phyloP scores from a whole-genome alignment of 108 stramenopile species.

The Cyclotella cryptica region DNA sequence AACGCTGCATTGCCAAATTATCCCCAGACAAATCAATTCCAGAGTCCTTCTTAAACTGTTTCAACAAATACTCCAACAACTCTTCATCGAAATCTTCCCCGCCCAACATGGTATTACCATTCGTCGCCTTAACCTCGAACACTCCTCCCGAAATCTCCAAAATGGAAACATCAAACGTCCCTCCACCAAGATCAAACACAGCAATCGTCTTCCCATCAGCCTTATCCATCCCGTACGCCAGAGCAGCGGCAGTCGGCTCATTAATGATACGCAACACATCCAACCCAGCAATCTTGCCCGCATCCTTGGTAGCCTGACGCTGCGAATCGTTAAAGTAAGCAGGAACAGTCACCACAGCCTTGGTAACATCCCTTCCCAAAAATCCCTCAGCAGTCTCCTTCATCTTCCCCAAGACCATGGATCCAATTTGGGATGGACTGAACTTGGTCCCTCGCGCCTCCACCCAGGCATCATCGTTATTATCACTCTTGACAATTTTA shows the following conservation, averaged over 20 bases:
- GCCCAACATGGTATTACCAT: constrained; percentile 99
- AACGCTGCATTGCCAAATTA: constrained; percentile 97
- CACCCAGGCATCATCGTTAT: constrained; percentile 98
- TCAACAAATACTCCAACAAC: constrained; percentile 90
- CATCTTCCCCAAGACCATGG: constrained; percentile 99
- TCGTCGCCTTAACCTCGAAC: constrained; percentile 99
- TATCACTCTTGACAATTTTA: constrained; percentile 94
- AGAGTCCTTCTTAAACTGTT: constrained; percentile 95
- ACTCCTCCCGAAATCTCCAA: constrained; percentile 99
- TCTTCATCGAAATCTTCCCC: constrained; percentile 99
- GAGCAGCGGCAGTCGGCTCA: constrained; percentile 99
- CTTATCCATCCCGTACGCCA: constrained; percentile 99
- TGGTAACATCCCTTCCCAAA: constrained; percentile 93
- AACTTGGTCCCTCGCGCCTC: constrained; percentile 93
- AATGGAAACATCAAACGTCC: constrained; percentile 99
- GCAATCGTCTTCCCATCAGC: constrained; percentile 98
- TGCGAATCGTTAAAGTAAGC: constrained; percentile 99
- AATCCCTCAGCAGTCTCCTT: constrained; percentile 99
- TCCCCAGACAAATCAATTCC: constrained; percentile 95
- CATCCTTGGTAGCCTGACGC: constrained; percentile 99
- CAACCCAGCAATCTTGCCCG: constrained; percentile 97
- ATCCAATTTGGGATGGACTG: constrained; percentile 97
- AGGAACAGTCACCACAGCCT: constrained; percentile 99
- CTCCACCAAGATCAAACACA: constrained; percentile 99
- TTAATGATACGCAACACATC: constrained; percentile 99